Evolutionary conservation across 1,284 basidiomycete species (phyloP).

Genomic region (Laetiporus sulphureus): DNA sequence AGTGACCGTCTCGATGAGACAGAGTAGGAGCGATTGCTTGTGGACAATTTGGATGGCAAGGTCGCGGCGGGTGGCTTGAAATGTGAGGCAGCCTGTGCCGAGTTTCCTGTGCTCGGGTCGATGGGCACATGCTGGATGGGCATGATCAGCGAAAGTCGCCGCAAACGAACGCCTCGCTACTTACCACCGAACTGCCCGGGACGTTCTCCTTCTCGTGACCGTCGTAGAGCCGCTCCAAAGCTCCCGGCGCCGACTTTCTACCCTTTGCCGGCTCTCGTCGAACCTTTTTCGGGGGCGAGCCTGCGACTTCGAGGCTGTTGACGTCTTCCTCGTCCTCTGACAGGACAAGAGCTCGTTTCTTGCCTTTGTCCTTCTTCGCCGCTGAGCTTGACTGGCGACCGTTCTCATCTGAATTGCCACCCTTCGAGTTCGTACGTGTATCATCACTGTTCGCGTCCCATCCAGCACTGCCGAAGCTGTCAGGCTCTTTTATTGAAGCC

Average conservation of each 20-base stretch:
- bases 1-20: constrained; percentile 34
- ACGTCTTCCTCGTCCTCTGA: constrained; percentile 22
- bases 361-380: constrained; percentile 10
- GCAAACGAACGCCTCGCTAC: too few relatives aligned
- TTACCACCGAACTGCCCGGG: not conserved
- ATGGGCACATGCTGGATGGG: too few relatives aligned
- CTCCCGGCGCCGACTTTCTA: constrained; percentile 5
- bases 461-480: too few relatives aligned
- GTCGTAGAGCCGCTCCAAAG: constrained; percentile 5
- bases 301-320: constrained; percentile 3
- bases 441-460: too few relatives aligned
- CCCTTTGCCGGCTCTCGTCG: constrained; percentile 7
- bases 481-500: too few relatives aligned
- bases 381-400: not conserved
- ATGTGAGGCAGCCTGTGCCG: constrained; percentile 3
- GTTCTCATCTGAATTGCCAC: not conserved
- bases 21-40: constrained; percentile 16
- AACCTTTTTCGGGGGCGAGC: constrained; percentile 11
- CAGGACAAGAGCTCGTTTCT: constrained; percentile 19
- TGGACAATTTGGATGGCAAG: constrained; percentile 11
- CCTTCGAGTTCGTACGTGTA: not conserved
- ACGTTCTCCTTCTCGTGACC: constrained; percentile 11
- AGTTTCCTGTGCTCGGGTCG: not conserved
- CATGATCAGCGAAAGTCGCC: too few relatives aligned
- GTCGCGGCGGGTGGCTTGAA: constrained; percentile 7